Evolutionary conservation across 164 flowering plant genomes (phyloP).

Genomic region (Akebia trifoliata): DNA sequence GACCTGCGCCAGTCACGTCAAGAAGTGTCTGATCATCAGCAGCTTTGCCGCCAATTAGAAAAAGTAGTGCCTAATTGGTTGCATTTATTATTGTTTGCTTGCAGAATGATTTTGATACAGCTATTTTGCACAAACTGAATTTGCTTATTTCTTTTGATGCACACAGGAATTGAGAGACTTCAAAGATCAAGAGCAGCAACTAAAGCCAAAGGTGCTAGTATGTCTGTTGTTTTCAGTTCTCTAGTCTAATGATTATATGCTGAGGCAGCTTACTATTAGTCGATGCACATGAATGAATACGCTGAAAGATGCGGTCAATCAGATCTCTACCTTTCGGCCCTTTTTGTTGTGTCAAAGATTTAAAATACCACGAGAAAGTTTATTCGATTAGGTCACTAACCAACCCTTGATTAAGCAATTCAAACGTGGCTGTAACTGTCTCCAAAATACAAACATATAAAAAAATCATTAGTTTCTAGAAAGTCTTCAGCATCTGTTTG

Average conservation of each 20-base stretch:
- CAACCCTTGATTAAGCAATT: too few species aligned
- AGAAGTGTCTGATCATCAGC: constrained; percentile 58
- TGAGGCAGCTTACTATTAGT: neutral
- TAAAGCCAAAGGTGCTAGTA: constrained; percentile 80
- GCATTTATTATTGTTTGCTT: constrained; percentile 1
- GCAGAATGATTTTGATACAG: neutral
- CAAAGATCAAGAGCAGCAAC: constrained; percentile 72
- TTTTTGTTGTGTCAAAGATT: too few species aligned
- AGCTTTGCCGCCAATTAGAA: constrained; percentile 47
- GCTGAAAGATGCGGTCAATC: neutral
- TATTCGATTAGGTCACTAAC: neutral
- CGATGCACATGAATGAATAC: neutral
- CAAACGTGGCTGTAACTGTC: too few species aligned
- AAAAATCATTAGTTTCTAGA: too few species aligned
- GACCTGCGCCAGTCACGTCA: constrained; percentile 62
- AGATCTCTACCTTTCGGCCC: neutral
- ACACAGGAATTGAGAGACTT: constrained; percentile 79
- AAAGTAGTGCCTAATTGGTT: constrained; percentile 54
- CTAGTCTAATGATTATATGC: neutral
- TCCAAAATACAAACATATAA: too few species aligned
- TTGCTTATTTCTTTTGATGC: constrained; percentile 3
- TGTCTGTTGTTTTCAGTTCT: neutral
- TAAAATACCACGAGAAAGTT: too few species aligned
- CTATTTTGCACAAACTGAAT: neutral
- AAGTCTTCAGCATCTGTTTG: too few species aligned